These are phyloP conservation scores for Pichia sporocuriosa DNA, from an alignment of 805 yeast genomes.

Conservation along the genomic window DNA sequence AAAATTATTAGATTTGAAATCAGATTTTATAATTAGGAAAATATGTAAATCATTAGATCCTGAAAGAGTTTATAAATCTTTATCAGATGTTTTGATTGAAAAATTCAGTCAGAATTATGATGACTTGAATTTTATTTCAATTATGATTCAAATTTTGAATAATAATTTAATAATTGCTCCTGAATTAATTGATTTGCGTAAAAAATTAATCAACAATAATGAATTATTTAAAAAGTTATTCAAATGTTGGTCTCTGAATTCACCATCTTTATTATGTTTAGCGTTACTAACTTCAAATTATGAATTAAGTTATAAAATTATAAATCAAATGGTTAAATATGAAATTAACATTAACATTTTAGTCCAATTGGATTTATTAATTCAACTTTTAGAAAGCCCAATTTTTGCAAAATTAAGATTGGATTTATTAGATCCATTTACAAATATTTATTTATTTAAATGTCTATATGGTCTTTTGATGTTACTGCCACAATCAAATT, in stretches of 20 bases:
- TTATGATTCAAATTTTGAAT: slow-evolving; percentile 80
- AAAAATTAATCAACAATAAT: slow-evolving; percentile 38
- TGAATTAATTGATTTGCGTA: slow-evolving; percentile 66
- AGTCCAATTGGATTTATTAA: slow-evolving; percentile 82
- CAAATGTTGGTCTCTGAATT: slow-evolving; percentile 86
- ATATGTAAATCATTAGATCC: slow-evolving; percentile 76
- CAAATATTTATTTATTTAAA: slow-evolving; percentile 72
- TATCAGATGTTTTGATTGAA: slow-evolving; percentile 64
- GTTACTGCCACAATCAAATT: slow-evolving; percentile 90
- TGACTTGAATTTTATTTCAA: slow-evolving; percentile 64
- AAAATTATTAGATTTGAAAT: slow-evolving; percentile 58
- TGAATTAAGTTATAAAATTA: slow-evolving; percentile 76
- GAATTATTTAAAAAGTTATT: slow-evolving; percentile 66
- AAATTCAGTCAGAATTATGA: slow-evolving; percentile 32
- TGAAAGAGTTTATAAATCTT: slow-evolving; percentile 72
- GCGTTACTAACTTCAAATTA: slow-evolving; percentile 84
- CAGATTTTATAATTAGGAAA: slow-evolving; percentile 79
- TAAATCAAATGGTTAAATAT: slow-evolving; percentile 72
- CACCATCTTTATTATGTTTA: slow-evolving; percentile 80
- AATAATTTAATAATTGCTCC: slow-evolving; percentile 81
- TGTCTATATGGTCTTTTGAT: slow-evolving; percentile 87
- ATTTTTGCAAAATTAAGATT: slow-evolving; percentile 81
- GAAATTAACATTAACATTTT: slow-evolving; percentile 75
- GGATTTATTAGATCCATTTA: slow-evolving; percentile 83
- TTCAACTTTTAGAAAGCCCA: slow-evolving; percentile 88